Evolutionary conservation across 352 stramenopile genomes (phyloP).

Genomic region (Halophytophthora polymorphica): DNA sequence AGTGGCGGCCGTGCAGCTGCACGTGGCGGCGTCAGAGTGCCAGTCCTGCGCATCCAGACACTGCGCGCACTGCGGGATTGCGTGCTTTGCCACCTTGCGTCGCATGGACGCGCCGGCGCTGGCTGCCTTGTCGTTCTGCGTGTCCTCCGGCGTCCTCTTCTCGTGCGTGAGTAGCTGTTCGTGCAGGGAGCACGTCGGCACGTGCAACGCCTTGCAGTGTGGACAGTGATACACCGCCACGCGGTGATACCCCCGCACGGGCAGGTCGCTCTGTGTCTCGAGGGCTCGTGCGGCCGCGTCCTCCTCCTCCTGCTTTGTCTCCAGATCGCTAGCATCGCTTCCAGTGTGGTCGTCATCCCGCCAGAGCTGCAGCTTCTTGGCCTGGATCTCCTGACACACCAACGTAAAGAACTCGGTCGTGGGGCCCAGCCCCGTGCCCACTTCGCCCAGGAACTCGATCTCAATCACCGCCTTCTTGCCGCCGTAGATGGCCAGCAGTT

Average conservation of each 20-base stretch:
- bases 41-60: conserved; percentile 54
- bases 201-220: conserved; percentile 41
- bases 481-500: conserved; percentile 68
- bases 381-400: conserved; percentile 69
- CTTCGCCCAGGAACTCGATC: conserved; percentile 79
- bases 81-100: conserved; percentile 10
- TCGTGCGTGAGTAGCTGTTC: conserved; percentile 48
- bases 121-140: conserved; percentile 1
- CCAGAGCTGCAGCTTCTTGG: conserved; percentile 57
- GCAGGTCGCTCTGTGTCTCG: conserved; percentile 24
- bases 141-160: conserved; percentile 25
- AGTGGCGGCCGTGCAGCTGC: conserved; percentile 24
- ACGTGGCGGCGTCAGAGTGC: conserved; percentile 24
- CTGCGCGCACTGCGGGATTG: conserved; percentile 48
- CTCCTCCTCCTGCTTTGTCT: conserved; percentile 22
- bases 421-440: conserved; percentile 65
- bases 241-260: conserved; percentile 68
- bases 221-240: conserved; percentile 62
- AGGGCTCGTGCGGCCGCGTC: neutral
- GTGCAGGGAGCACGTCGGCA: conserved; percentile 52
- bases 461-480: conserved; percentile 76
- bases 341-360: conserved; percentile 35
- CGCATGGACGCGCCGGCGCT: neutral
- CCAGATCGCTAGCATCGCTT: conserved; percentile 6
- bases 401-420: conserved; percentile 82